These are phyloP conservation scores for Fraxinus americana DNA, from an alignment of 257 asterid genomes.

Conservation along the genomic window DNA sequence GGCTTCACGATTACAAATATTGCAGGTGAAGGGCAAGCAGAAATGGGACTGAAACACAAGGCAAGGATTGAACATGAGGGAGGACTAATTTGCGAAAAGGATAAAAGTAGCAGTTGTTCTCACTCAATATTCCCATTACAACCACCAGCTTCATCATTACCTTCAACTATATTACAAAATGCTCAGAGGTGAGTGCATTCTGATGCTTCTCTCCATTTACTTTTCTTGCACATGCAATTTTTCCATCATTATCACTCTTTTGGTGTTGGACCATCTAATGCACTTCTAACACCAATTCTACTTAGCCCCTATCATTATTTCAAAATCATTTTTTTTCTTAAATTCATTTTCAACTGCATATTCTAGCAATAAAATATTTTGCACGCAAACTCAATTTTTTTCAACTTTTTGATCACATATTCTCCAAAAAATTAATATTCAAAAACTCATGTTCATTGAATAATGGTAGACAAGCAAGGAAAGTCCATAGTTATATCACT, in stretches of 20 bases:
- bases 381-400: too few species aligned
- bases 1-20: constrained; percentile 19
- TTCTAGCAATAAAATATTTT: too few species aligned
- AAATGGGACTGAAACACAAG: constrained; percentile 9
- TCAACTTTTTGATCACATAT: too few species aligned
- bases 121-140: neutral
- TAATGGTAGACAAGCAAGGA: too few species aligned
- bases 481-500: too few species aligned
- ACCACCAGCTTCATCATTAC: neutral
- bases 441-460: too few species aligned
- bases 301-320: too few species aligned
- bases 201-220: constrained; percentile 1
- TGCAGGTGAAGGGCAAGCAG: constrained; percentile 25
- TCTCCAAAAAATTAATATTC: too few species aligned
- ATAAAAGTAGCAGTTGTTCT: neutral
- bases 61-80: constrained; percentile 34
- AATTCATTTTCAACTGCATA: too few species aligned
- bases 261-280: neutral
- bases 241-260: neutral
- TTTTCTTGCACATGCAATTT: neutral
- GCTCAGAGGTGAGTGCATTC: constrained; percentile 54
- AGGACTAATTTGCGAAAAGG: neutral
- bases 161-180: constrained; percentile 27
- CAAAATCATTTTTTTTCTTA: too few species aligned
- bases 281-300: neutral